These are phyloP conservation scores for Fraxinus dipetala DNA, from an alignment of 305 asterid genomes.

Conservation along the genomic window DNA sequence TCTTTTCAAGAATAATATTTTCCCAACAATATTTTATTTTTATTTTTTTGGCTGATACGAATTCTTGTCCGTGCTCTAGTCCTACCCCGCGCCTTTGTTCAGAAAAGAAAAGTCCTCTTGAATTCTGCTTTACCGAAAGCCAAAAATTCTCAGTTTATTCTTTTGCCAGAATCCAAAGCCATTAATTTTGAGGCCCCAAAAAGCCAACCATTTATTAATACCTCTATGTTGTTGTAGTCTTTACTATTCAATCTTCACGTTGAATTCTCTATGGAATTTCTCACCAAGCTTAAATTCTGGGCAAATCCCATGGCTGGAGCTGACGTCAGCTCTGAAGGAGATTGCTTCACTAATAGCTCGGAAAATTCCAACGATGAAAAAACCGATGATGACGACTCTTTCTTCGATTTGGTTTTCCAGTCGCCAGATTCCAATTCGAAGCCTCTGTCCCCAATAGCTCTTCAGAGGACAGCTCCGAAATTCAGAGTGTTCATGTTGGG, in stretches of 20 bases:
- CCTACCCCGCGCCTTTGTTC: neutral
- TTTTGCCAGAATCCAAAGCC: slow-evolving; percentile 7
- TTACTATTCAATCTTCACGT: neutral
- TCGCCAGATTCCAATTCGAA: slow-evolving; percentile 29
- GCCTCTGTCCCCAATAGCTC: slow-evolving; percentile 36
- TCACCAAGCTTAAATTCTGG: neutral
- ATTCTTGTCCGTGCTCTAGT: neutral
- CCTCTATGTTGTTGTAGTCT: neutral
- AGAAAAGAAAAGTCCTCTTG: neutral
- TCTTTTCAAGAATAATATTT: slow-evolving; percentile 25
- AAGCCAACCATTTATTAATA: neutral
- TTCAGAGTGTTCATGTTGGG: slow-evolving; percentile 57
- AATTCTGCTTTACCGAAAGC: neutral
- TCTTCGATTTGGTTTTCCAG: slow-evolving; percentile 42
- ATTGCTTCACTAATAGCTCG: neutral
- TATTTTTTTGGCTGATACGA: neutral
- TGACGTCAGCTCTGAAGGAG: neutral
- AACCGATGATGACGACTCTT: slow-evolving; percentile 34
- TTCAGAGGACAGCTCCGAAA: slow-evolving; percentile 46
- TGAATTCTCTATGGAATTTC: neutral
- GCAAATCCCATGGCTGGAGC: neutral
- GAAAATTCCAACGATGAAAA: slow-evolving; percentile 13
- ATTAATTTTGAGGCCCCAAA: neutral
- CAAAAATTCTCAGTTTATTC: neutral
- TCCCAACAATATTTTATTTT: neutral